Percentiles rank a stretch among this genome's conserved stretches.
These are phyloP conservation scores for Symbiodinium natans DNA, from an alignment of 73 alveolate genomes.

Conservation along the genomic window DNA sequence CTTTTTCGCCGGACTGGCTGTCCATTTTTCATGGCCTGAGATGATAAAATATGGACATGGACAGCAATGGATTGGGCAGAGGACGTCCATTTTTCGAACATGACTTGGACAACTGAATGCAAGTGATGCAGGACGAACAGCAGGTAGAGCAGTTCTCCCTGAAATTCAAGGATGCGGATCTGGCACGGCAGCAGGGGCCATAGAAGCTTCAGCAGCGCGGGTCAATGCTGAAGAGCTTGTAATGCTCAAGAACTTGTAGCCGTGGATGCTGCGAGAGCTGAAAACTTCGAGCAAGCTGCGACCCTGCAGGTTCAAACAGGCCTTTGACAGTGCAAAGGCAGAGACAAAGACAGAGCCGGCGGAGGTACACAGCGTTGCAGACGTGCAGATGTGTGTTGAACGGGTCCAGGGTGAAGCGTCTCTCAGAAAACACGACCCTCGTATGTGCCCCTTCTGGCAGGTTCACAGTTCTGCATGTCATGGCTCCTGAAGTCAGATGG, in stretches of 20 bases:
- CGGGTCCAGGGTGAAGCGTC: no score
- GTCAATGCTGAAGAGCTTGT: not conserved
- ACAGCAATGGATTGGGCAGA: not conserved
- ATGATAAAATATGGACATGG: constrained; percentile 1
- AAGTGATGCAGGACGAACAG: constrained; percentile 95
- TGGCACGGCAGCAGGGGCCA: constrained; percentile 36
- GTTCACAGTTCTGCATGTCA: not conserved
- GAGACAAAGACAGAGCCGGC: constrained; percentile 7
- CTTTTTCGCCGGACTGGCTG: no score
- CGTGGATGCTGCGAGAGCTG: no score
- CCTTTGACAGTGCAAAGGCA: constrained; percentile 56
- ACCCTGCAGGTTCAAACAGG: constrained; percentile 13
- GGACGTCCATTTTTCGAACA: not conserved
- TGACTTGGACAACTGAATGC: no score
- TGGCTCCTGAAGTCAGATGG: no score
- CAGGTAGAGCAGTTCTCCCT: constrained; percentile 96
- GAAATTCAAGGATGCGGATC: constrained; percentile 96
- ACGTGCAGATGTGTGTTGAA: no score
- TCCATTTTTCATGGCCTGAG: no score
- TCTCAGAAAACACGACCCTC: no score
- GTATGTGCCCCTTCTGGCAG: not conserved
- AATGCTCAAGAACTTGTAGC: not conserved
- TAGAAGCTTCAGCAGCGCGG: no score
- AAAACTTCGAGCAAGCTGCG: not conserved
- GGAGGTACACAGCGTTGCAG: no score